phyloP scores from a whole-genome alignment of 345 rosid species.

The Eucalyptus polyanthemos region DNA sequence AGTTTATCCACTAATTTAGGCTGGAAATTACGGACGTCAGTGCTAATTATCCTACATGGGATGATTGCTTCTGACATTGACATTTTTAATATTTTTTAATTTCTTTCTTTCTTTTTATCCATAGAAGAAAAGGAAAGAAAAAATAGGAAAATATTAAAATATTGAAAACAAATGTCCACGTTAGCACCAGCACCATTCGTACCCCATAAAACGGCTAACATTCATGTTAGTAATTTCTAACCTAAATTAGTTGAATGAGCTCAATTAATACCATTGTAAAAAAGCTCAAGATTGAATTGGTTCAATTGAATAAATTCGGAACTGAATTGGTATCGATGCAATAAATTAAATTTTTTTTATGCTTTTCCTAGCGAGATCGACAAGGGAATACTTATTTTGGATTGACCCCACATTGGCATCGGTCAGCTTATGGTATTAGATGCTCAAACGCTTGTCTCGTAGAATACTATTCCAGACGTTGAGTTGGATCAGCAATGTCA shows the following conservation, averaged over 20 bases:
- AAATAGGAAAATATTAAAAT: too few species aligned
- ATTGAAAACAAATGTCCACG: background rate
- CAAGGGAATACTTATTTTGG: background rate
- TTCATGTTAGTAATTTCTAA: too few species aligned
- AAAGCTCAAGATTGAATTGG: too few species aligned
- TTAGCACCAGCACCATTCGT: rapidly evolving
- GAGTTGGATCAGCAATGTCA: background rate
- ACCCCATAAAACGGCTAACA: rapidly evolving
- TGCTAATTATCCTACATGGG: background rate
- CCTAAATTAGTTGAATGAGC: background rate
- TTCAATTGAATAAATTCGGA: too few species aligned
- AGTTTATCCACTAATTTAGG: too few species aligned
- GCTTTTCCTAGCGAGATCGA: background rate
- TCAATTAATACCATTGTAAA: background rate
- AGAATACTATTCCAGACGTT: background rate
- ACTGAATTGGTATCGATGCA: rapidly evolving
- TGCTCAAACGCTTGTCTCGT: background rate
- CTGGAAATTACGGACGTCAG: rapidly evolving
- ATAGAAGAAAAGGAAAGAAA: too few species aligned
- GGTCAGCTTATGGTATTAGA: background rate
- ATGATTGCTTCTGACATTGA: background rate
- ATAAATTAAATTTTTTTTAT: too few species aligned
- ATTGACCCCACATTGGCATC: background rate
- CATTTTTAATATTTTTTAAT: too few species aligned
- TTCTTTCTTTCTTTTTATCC: too few species aligned